A percentile compares a stretch with the other conserved stretches of the same genome.
Conservation (phyloP, 1,284 basidiomycete genomes). For the Cryptococcus sp. region DNA sequence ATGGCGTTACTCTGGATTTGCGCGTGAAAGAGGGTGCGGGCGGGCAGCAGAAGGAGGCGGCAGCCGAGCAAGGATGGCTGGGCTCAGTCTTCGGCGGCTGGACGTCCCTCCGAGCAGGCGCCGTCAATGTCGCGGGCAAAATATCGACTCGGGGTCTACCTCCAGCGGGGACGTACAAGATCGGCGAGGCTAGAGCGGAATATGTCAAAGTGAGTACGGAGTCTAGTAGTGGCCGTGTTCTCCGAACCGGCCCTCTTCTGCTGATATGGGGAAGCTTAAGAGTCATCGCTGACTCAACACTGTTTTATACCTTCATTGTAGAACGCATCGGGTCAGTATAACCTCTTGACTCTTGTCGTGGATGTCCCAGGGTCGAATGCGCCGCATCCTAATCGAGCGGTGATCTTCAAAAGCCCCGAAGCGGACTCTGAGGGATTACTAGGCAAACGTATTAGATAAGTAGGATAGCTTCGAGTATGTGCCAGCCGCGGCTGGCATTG, state of each 20-base stretch:
- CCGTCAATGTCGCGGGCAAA: slow-evolving; percentile 3
- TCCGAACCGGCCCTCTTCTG: too few species aligned
- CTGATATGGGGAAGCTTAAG: too few species aligned
- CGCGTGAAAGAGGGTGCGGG: too few species aligned
- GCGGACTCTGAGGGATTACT: slow-evolving; percentile 48
- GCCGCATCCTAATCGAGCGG: slow-evolving; percentile 44
- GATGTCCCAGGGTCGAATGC: slow-evolving; percentile 46
- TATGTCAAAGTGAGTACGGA: slow-evolving; percentile 48
- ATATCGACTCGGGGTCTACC: slow-evolving; percentile 26
- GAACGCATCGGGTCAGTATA: slow-evolving; percentile 47
- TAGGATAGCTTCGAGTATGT: neutral
- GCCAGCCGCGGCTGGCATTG: neutral
- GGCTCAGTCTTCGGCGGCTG: slow-evolving; percentile 17
- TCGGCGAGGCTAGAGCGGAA: slow-evolving; percentile 51
- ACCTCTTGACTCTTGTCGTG: slow-evolving; percentile 47
- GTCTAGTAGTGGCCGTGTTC: neutral
- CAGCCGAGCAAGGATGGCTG: slow-evolving; percentile 4
- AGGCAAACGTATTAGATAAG: slow-evolving; percentile 20
- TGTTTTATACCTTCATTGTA: slow-evolving; percentile 1
- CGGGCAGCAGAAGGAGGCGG: neutral
- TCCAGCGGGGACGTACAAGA: slow-evolving; percentile 51
- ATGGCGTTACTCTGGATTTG: too few species aligned
- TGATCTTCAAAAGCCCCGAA: slow-evolving; percentile 47
- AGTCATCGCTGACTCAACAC: neutral
- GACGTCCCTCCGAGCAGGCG: neutral